These are phyloP conservation scores for Suaeda aralocaspica DNA, from an alignment of 148 eudicot species.

Conservation along the genomic window DNA sequence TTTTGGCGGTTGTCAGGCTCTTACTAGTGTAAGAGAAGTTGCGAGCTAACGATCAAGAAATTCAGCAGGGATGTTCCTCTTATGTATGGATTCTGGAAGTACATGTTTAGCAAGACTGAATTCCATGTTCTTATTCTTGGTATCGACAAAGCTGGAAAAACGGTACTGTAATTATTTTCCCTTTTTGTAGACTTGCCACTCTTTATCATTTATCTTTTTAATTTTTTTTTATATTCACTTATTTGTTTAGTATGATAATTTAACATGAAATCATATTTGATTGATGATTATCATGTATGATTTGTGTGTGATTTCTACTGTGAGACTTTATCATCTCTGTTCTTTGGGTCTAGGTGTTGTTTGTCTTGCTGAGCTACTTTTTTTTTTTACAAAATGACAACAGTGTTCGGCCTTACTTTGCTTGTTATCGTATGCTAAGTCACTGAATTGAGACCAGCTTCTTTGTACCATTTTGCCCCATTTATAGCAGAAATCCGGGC, in stretches of 20 bases:
- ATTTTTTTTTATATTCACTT: neutral
- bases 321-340: neutral
- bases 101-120: constrained; percentile 83
- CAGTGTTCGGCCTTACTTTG: neutral
- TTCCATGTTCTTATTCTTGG: constrained; percentile 92
- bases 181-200: neutral
- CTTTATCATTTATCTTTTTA: neutral
- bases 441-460: neutral
- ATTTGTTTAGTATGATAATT: neutral
- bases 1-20: constrained; percentile 15
- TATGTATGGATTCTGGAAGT: constrained; percentile 83
- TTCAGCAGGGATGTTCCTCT: constrained; percentile 67
- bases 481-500: no score
- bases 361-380: no score
- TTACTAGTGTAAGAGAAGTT: constrained; percentile 27
- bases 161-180: constrained; percentile 48
- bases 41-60: neutral
- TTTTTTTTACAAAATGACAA: no score
- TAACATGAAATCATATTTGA: neutral
- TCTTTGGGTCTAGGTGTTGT: neutral
- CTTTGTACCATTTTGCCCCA: neutral
- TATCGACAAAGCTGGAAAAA: constrained; percentile 95
- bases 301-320: neutral
- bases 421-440: no score
- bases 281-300: neutral